Conservation (phyloP, 805 yeast species). For the Candida gorgasii region DNA sequence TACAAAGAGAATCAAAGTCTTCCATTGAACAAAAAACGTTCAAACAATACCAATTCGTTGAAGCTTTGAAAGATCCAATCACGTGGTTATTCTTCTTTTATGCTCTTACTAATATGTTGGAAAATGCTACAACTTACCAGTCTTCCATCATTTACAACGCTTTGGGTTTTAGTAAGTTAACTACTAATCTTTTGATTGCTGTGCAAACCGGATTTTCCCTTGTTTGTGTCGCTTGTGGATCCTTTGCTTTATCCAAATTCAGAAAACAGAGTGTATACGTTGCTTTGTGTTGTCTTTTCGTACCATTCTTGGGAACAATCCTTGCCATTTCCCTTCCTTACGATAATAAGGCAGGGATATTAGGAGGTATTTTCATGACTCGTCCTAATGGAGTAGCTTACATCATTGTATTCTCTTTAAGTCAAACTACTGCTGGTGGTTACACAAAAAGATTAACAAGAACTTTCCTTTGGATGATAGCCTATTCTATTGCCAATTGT, state of each 20-base stretch:
- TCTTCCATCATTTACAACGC: constrained; percentile 49
- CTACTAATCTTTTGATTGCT: constrained; percentile 39
- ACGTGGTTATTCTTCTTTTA: constrained; percentile 27
- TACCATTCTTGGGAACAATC: constrained; percentile 47
- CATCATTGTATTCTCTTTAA: constrained; percentile 27
- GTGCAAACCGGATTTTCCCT: constrained; percentile 58
- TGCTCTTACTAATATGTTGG: constrained; percentile 48
- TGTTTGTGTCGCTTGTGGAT: constrained; percentile 42
- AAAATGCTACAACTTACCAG: constrained; percentile 55
- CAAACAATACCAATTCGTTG: constrained; percentile 51
- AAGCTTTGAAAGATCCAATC: constrained; percentile 46
- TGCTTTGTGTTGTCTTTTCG: constrained; percentile 37
- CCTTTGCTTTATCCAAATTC: constrained; percentile 34
- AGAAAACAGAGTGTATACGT: constrained; percentile 37
- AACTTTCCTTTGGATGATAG: constrained; percentile 45
- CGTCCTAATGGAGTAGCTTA: constrained; percentile 40
- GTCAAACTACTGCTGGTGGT: constrained; percentile 41
- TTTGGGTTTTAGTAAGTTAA: constrained; percentile 39
- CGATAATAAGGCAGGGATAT: constrained; percentile 40
- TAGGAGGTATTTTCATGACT: constrained; percentile 50
- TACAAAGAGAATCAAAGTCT: constrained; percentile 34
- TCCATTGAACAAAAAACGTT: constrained; percentile 43
- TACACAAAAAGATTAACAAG: constrained; percentile 51
- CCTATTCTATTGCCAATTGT: constrained; percentile 50
- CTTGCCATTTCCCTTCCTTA: constrained; percentile 47